Evolutionary conservation across 352 stramenopile species (phyloP).

Genomic region (Peronospora destructor): DNA sequence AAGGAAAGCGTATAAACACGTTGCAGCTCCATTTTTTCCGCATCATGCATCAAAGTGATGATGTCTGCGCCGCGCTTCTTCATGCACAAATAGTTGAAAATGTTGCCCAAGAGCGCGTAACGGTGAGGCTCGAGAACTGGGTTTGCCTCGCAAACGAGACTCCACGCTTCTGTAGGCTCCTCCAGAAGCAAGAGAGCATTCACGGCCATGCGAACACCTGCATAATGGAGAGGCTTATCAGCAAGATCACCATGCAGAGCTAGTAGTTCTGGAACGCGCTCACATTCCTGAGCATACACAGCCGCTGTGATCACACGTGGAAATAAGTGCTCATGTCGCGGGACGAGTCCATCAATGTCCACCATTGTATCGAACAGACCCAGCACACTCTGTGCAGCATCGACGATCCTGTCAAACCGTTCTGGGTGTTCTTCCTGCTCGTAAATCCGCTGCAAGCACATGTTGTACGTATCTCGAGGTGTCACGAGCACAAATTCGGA

Average conservation of each 20-base stretch:
- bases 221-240: slow-evolving; percentile 28
- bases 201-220: slow-evolving; percentile 41
- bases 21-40: slow-evolving; percentile 27
- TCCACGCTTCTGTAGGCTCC: slow-evolving; percentile 35
- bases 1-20: slow-evolving; percentile 30
- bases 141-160: slow-evolving; percentile 31
- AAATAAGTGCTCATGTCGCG: slow-evolving; percentile 32
- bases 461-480: slow-evolving; percentile 36
- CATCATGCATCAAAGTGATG: slow-evolving; percentile 29
- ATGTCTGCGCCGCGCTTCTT: slow-evolving; percentile 32
- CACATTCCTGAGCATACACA: slow-evolving; percentile 45
- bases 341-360: slow-evolving; percentile 33
- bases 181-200: slow-evolving; percentile 52
- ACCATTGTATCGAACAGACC: slow-evolving; percentile 63
- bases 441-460: slow-evolving; percentile 35
- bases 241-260: slow-evolving; percentile 30
- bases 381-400: slow-evolving; percentile 31
- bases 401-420: slow-evolving; percentile 32
- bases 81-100: slow-evolving; percentile 41
- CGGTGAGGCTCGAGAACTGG: slow-evolving; percentile 20
- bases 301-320: slow-evolving; percentile 47
- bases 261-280: slow-evolving; percentile 36
- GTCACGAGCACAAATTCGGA: slow-evolving; percentile 16
- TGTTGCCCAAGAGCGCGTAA: slow-evolving; percentile 32
- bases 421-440: slow-evolving; percentile 43